phyloP scores from a whole-genome alignment of 2,329 filamentous ascomycete genomes.

The Penicillium sp. region DNA sequence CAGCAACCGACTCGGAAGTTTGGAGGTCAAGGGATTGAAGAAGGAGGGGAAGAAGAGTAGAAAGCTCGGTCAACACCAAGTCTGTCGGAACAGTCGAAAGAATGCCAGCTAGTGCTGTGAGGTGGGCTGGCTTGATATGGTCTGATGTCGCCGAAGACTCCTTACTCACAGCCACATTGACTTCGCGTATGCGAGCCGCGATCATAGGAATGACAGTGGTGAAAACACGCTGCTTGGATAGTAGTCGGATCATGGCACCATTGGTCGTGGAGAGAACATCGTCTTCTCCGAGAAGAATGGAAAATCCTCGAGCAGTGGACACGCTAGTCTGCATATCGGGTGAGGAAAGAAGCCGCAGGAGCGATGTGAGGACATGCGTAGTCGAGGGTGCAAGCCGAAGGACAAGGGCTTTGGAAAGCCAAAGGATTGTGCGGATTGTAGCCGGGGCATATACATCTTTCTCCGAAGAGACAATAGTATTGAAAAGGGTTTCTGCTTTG shows the following conservation, averaged over 20 bases:
- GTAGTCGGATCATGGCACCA: conserved; percentile 54
- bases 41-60: conserved; percentile 53
- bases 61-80: conserved; percentile 55
- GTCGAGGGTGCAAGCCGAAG: conserved; percentile 48
- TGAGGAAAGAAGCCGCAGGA: conserved; percentile 42
- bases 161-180: conserved; percentile 32
- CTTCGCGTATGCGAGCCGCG: conserved; percentile 46
- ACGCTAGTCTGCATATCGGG: conserved; percentile 45
- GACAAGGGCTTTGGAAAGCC: conserved; percentile 55
- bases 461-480: conserved; percentile 25
- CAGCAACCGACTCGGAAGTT: conserved; percentile 41
- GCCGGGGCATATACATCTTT: conserved; percentile 28
- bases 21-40: conserved; percentile 57
- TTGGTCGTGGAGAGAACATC: conserved; percentile 57
- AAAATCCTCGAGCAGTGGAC: conserved; percentile 52
- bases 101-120: conserved; percentile 58
- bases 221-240: conserved; percentile 61
- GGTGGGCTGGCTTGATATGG: conserved; percentile 53
- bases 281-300: conserved; percentile 54
- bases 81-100: conserved; percentile 54
- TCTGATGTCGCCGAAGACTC: conserved; percentile 14
- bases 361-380: conserved; percentile 46
- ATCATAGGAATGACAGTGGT: conserved; percentile 53
- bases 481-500: conserved; percentile 28
- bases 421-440: conserved; percentile 53